Evolutionary conservation across 768 basidiomycete genomes (phyloP).

Genomic region (Mycena olivaceomarginata): DNA sequence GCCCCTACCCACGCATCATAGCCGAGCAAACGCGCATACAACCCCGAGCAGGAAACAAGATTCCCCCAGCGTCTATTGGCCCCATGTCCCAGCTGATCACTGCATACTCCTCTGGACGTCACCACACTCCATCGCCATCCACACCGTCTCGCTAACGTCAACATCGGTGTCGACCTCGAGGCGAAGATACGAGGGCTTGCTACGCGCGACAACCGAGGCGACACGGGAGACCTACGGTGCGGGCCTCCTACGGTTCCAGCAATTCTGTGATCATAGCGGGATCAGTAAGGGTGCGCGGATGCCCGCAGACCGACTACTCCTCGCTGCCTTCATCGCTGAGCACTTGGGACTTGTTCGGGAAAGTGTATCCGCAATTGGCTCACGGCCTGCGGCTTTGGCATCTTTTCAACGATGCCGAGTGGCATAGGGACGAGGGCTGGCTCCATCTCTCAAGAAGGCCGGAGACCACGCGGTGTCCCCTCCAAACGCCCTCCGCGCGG

Average conservation of each 20-base stretch:
- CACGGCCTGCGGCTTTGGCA: too few species aligned
- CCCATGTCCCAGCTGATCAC: not conserved
- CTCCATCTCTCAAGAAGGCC: too few species aligned
- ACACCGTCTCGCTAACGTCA: not conserved
- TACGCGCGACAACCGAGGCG: not conserved
- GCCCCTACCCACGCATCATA: too few species aligned
- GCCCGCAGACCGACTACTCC: not conserved
- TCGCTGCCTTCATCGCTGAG: not conserved
- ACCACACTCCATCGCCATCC: not conserved
- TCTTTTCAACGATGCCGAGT: too few species aligned
- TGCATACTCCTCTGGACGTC: not conserved
- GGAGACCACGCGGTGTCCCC: too few species aligned
- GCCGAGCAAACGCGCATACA: not conserved
- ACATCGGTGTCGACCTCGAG: not conserved
- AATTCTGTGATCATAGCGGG: not conserved
- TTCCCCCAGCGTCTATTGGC: not conserved
- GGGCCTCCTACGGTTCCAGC: not conserved
- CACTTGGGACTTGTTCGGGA: not conserved
- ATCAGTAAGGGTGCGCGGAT: not conserved
- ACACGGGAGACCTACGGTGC: not conserved
- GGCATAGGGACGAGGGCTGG: too few species aligned
- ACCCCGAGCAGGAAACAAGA: not conserved
- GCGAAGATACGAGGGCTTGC: not conserved
- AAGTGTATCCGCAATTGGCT: too few species aligned
- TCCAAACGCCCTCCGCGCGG: too few species aligned